A percentile compares a stretch with the other conserved stretches of the same genome.
phyloP scores from a whole-genome alignment of 2,329 filamentous ascomycete species.

The Chaetomium globosum region DNA sequence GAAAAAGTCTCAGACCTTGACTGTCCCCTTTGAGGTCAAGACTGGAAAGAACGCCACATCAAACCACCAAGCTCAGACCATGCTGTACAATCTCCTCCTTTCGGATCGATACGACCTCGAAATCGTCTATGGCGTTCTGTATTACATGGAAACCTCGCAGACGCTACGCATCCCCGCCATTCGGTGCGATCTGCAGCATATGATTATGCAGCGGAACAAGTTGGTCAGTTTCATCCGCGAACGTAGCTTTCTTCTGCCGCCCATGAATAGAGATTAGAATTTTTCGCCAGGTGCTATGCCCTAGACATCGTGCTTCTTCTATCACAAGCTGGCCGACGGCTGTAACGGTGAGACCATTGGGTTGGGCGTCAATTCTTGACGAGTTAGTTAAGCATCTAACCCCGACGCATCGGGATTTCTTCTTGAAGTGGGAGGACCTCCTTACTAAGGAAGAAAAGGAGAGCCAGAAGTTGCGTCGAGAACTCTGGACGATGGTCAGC shows the following conservation, averaged over 20 bases:
- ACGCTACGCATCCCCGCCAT: slow-evolving; percentile 84
- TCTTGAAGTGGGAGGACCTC: slow-evolving; percentile 90
- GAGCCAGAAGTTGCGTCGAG: slow-evolving; percentile 79
- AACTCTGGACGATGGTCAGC: slow-evolving; percentile 96
- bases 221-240: slow-evolving; percentile 83
- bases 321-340: slow-evolving; percentile 85
- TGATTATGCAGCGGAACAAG: slow-evolving; percentile 95
- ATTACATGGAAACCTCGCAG: slow-evolving; percentile 90
- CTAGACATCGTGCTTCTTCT: slow-evolving; percentile 89
- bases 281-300: slow-evolving; percentile 87
- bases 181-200: slow-evolving; percentile 85
- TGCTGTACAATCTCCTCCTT: slow-evolving; percentile 87
- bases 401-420: slow-evolving; percentile 75
- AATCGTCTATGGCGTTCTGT: slow-evolving; percentile 85
- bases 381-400: slow-evolving; percentile 79
- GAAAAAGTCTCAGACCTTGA: slow-evolving; percentile 65
- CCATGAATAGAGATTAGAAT: slow-evolving; percentile 80
- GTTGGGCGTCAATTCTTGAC: slow-evolving; percentile 77
- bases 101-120: slow-evolving; percentile 95
- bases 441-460: slow-evolving; percentile 94
- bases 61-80: slow-evolving; percentile 88
- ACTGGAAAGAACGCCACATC: slow-evolving; percentile 83
- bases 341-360: slow-evolving; percentile 81
- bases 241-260: slow-evolving; percentile 75
- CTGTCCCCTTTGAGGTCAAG: slow-evolving; percentile 93